These are phyloP conservation scores for Nigrospora osmanthi DNA, from an alignment of 2,329 filamentous ascomycete species.

Conservation along the genomic window DNA sequence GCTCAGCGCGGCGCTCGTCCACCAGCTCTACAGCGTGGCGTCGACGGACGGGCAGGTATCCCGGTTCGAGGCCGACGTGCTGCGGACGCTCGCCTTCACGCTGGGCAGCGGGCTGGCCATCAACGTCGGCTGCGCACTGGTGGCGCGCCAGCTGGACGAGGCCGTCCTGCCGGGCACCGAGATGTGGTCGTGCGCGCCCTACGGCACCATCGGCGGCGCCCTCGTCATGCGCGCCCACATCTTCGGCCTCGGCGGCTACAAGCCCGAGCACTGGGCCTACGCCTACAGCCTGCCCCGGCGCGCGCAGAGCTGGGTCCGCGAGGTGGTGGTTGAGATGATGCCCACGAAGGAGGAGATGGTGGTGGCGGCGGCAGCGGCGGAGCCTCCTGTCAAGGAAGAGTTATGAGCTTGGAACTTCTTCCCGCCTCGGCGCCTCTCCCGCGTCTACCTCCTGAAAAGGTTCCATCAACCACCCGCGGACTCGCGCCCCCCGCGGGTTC, in stretches of 20 bases:
- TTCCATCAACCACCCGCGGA: too few relatives aligned
- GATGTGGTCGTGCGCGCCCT: constrained; percentile 5
- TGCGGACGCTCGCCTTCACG: constrained; percentile 3
- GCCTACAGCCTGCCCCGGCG: background rate
- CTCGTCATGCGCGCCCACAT: constrained; percentile 2
- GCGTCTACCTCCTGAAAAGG: too few relatives aligned
- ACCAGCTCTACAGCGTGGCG: background rate
- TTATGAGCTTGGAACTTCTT: too few relatives aligned
- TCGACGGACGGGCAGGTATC: background rate
- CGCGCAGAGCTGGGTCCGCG: background rate
- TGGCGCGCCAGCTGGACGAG: constrained; percentile 3
- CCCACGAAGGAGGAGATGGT: too few relatives aligned
- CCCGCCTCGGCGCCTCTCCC: too few relatives aligned
- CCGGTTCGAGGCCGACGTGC: constrained; percentile 1
- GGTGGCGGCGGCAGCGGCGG: too few relatives aligned
- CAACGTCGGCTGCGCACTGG: constrained; percentile 5
- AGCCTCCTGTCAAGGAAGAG: too few relatives aligned
- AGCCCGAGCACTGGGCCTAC: constrained; percentile 3
- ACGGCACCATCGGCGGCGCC: constrained; percentile 1
- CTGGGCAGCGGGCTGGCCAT: constrained; percentile 1
- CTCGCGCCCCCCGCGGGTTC: too few relatives aligned
- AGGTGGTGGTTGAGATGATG: background rate
- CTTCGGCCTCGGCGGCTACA: constrained; percentile 2
- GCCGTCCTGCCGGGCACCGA: constrained; percentile 2
- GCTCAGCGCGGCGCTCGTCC: background rate